Evolutionary conservation across 1,284 basidiomycete species (phyloP).

Genomic region (Cryptococcus amylolentus): DNA sequence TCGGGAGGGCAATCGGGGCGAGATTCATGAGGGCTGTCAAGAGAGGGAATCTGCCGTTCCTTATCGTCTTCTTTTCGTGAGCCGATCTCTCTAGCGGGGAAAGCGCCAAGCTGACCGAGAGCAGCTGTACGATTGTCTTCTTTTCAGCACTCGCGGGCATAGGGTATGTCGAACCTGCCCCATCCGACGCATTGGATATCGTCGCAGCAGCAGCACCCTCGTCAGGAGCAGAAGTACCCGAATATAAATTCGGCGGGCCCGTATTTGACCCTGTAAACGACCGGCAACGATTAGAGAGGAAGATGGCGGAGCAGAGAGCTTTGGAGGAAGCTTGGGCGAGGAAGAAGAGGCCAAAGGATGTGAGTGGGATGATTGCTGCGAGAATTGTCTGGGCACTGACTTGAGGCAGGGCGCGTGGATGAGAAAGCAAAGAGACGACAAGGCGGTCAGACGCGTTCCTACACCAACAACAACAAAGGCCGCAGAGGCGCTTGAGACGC

Average conservation of each 20-base stretch:
- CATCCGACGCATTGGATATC: not conserved
- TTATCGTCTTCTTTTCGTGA: conserved; percentile 39
- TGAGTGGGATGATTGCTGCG: conserved; percentile 25
- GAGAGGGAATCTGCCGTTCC: conserved; percentile 37
- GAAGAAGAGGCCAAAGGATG: conserved; percentile 47
- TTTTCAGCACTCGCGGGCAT: conserved; percentile 47
- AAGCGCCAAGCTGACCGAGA: not conserved
- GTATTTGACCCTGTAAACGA: conserved; percentile 31
- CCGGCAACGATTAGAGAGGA: conserved; percentile 17
- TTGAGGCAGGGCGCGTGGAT: conserved; percentile 42
- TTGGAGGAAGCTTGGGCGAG: conserved; percentile 41
- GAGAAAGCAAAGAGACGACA: conserved; percentile 40
- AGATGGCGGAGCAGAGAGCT: conserved; percentile 35
- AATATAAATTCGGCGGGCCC: conserved; percentile 32
- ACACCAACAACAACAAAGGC: not conserved
- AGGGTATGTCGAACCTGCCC: conserved; percentile 40
- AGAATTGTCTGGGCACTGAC: not conserved
- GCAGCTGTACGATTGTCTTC: conserved; percentile 46
- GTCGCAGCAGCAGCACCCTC: not conserved
- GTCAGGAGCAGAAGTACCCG: conserved; percentile 1
- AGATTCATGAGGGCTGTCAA: conserved; percentile 24
- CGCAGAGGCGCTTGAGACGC: not conserved
- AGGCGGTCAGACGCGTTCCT: conserved; percentile 24
- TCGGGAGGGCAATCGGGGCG: conserved; percentile 30
- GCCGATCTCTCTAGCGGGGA: conserved; percentile 8